Percentiles rank a stretch among this genome's conserved stretches.
These are phyloP conservation scores for Echinochloa phyllopogon DNA, from an alignment of 176 grass and related monocot species.

Conservation along the genomic window DNA sequence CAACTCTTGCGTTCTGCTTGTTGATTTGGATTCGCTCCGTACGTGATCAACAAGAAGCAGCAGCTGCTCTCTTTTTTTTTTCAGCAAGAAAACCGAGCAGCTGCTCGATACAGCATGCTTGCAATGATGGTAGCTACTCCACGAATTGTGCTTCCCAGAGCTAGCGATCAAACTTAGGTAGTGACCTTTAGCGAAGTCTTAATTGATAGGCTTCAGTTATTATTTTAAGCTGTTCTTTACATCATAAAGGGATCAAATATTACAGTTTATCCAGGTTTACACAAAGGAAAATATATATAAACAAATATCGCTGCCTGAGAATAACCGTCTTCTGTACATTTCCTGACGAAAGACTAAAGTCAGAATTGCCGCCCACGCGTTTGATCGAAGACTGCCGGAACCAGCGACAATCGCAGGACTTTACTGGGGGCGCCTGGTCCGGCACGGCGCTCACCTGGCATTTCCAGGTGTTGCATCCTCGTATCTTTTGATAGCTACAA, in stretches of 20 bases:
- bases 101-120: neutral
- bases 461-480: neutral
- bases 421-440: conserved; percentile 11
- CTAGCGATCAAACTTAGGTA: neutral
- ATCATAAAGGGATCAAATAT: neutral
- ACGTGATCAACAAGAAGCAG: neutral
- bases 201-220: neutral
- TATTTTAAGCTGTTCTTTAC: neutral
- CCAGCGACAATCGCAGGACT: conserved; percentile 14
- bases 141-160: neutral
- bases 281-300: neutral
- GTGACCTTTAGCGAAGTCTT: neutral
- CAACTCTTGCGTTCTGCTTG: neutral
- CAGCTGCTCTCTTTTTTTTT: neutral
- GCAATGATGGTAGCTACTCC: neutral
- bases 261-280: neutral
- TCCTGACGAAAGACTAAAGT: neutral
- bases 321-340: neutral
- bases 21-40: neutral
- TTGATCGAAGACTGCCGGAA: neutral
- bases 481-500: conserved; percentile 14
- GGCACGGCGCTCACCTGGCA: conserved; percentile 18
- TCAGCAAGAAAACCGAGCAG: neutral
- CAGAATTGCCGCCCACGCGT: neutral
- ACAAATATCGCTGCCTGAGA: neutral